These are phyloP conservation scores for Termitomyces sp. DNA, from an alignment of 768 basidiomycete genomes.

Conservation along the genomic window DNA sequence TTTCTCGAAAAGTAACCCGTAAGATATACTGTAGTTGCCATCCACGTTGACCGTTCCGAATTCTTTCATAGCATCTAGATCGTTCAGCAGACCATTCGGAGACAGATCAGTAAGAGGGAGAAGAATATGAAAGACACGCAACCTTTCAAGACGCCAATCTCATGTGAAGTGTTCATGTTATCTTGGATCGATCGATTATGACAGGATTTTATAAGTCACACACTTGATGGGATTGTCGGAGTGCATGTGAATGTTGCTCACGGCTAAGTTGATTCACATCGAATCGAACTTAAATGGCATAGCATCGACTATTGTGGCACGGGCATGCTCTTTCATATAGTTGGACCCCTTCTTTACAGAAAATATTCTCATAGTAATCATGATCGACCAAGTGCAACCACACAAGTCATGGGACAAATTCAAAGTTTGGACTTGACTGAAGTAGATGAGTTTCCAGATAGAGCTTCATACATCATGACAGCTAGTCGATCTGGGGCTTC, in stretches of 20 bases:
- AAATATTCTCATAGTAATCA: neutral
- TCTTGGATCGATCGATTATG: neutral
- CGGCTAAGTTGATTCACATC: neutral
- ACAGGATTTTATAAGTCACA: neutral
- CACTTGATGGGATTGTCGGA: neutral
- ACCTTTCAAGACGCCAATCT: slow-evolving; percentile 3
- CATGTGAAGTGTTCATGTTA: slow-evolving; percentile 4
- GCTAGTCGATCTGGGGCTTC: slow-evolving; percentile 24
- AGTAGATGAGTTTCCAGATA: slow-evolving; percentile 1
- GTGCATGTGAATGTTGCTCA: neutral
- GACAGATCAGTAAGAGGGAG: neutral
- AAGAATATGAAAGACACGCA: neutral
- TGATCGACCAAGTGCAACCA: neutral
- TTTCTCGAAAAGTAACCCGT: slow-evolving; percentile 46
- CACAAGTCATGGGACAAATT: neutral
- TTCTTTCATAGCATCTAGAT: slow-evolving; percentile 32
- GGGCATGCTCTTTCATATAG: neutral
- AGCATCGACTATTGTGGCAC: neutral
- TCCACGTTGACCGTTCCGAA: slow-evolving; percentile 37
- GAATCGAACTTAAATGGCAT: neutral
- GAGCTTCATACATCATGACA: slow-evolving; percentile 15
- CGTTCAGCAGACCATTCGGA: neutral
- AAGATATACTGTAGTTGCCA: slow-evolving; percentile 36
- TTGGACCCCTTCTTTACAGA: neutral
- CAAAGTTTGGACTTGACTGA: slow-evolving; percentile 11